These are phyloP conservation scores for Colletotrichum tamarilloi DNA, from an alignment of 2,329 filamentous ascomycete genomes.

Conservation along the genomic window DNA sequence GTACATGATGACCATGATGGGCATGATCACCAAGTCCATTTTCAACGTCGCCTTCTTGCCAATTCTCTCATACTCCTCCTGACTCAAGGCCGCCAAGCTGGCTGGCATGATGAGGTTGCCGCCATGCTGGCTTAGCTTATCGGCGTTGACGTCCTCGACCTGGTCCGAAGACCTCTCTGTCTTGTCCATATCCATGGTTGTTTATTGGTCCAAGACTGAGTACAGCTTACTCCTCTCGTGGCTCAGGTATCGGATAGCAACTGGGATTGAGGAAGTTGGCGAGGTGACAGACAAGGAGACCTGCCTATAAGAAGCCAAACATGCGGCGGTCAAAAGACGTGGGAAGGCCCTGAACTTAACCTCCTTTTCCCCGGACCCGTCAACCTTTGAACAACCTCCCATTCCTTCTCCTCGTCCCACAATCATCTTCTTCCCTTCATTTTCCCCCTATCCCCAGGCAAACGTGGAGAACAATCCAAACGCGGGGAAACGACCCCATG, in stretches of 20 bases:
- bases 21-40: slow-evolving; percentile 42
- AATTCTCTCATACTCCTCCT: slow-evolving; percentile 35
- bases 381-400: background rate
- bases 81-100: slow-evolving; percentile 36
- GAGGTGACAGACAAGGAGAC: background rate
- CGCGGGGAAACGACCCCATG: slow-evolving; percentile 30
- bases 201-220: background rate
- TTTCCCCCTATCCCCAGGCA: background rate
- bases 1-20: slow-evolving; percentile 41
- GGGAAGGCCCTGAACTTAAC: background rate
- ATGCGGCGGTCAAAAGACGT: background rate
- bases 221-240: background rate
- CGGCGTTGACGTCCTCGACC: slow-evolving; percentile 20
- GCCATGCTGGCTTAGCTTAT: slow-evolving; percentile 1
- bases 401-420: background rate
- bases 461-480: slow-evolving; percentile 14
- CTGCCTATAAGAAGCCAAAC: background rate
- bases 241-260: no score
- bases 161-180: slow-evolving; percentile 14
- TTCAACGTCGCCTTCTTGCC: slow-evolving; percentile 34
- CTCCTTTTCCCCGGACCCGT: background rate
- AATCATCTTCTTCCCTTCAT: background rate
- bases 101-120: slow-evolving; percentile 36
- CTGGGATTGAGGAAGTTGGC: background rate
- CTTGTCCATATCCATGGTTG: slow-evolving; percentile 13